Conservation (phyloP, 2,329 filamentous ascomycete species). For the Cytospora paraplurivora region DNA sequence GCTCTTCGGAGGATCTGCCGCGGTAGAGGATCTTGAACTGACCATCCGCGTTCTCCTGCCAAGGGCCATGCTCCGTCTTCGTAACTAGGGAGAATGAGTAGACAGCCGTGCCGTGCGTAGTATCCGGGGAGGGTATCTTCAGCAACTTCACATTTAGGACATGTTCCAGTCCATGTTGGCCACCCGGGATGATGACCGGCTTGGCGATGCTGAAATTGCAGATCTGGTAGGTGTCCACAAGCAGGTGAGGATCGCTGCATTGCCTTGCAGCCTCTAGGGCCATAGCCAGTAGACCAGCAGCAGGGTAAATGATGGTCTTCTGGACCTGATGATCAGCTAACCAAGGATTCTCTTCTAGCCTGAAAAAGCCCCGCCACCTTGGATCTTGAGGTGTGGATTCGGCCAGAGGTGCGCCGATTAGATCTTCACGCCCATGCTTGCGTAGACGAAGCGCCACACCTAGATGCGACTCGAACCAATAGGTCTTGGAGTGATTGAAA, state of each 20-base stretch:
- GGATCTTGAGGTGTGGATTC: slow-evolving; percentile 50
- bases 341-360: slow-evolving; percentile 54
- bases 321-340: slow-evolving; percentile 54
- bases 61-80: slow-evolving; percentile 43
- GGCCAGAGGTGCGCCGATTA: slow-evolving; percentile 50
- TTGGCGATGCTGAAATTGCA: slow-evolving; percentile 49
- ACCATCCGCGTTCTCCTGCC: slow-evolving; percentile 47
- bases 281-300: slow-evolving; percentile 53
- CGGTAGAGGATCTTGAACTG: slow-evolving; percentile 35
- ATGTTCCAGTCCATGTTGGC: slow-evolving; percentile 51
- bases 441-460: slow-evolving; percentile 48
- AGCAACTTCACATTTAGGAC: slow-evolving; percentile 47
- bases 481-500: slow-evolving; percentile 55
- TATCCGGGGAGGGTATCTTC: slow-evolving; percentile 19
- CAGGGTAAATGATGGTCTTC: slow-evolving; percentile 53
- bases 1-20: slow-evolving; percentile 1
- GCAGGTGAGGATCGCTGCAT: slow-evolving; percentile 17
- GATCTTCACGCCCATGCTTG: slow-evolving; percentile 49
- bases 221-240: slow-evolving; percentile 42
- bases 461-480: slow-evolving; percentile 57
- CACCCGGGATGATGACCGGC: slow-evolving; percentile 54
- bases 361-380: slow-evolving; percentile 53
- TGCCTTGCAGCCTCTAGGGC: slow-evolving; percentile 50
- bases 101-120: slow-evolving; percentile 21
- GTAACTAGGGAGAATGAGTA: slow-evolving; percentile 51